These are phyloP conservation scores for Aspergillus intermedius DNA, from an alignment of 2,329 filamentous ascomycete genomes.

Conservation along the genomic window DNA sequence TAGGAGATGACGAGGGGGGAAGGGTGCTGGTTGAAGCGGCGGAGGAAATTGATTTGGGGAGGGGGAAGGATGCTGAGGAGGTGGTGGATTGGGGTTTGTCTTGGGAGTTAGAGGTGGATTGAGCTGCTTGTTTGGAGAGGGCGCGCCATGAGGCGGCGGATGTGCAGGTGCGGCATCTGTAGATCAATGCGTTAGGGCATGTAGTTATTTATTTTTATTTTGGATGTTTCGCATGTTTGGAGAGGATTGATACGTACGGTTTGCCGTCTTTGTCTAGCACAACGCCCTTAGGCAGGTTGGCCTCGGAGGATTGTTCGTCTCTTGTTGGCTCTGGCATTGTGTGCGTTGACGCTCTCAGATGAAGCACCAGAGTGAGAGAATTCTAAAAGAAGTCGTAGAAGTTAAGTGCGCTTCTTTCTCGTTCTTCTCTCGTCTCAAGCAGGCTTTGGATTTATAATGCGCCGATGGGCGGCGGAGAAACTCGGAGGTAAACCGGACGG, in stretches of 20 bases:
- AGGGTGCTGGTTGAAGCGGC: slow-evolving; percentile 15
- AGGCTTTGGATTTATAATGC: too few relatives aligned
- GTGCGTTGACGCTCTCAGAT: background rate
- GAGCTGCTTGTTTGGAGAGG: slow-evolving; percentile 35
- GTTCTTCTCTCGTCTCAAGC: too few relatives aligned
- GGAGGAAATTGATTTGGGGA: slow-evolving; percentile 26
- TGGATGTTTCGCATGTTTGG: background rate
- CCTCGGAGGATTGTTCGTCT: slow-evolving; percentile 18
- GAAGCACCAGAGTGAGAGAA: too few relatives aligned
- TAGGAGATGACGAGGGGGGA: slow-evolving; percentile 29
- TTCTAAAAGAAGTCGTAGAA: too few relatives aligned
- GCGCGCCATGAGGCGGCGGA: slow-evolving; percentile 42
- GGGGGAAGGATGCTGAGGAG: slow-evolving; percentile 6
- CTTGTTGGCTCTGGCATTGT: slow-evolving; percentile 5
- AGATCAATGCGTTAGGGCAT: background rate
- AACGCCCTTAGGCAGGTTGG: slow-evolving; percentile 40
- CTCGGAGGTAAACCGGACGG: too few relatives aligned
- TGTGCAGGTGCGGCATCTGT: slow-evolving; percentile 44
- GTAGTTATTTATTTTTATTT: background rate
- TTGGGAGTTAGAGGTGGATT: slow-evolving; percentile 15
- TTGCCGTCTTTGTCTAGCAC: slow-evolving; percentile 46
- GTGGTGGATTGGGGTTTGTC: slow-evolving; percentile 30
- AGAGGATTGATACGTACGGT: slow-evolving; percentile 31
- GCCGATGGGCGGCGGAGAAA: too few relatives aligned
- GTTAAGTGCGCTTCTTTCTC: too few relatives aligned